phyloP scores from a whole-genome alignment of 495 filamentous ascomycete genomes.

The Umbilicaria muhlenbergii region DNA sequence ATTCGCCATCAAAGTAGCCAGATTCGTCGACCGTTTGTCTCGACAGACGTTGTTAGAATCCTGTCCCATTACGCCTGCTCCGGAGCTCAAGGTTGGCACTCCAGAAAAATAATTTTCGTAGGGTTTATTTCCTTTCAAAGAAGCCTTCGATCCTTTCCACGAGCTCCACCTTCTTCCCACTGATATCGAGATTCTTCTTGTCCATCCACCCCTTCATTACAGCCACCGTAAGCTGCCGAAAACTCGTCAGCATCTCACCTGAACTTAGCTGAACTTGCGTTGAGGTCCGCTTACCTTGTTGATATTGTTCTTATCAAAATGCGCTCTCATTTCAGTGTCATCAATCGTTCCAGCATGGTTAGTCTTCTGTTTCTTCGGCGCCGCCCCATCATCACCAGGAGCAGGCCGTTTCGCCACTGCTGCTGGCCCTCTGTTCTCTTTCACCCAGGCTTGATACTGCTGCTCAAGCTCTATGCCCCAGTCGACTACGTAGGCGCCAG shows the following conservation, averaged over 20 bases:
- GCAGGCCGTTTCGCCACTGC: constrained; percentile 31
- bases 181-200: constrained; percentile 40
- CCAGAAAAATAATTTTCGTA: too few relatives aligned
- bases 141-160: constrained; percentile 64
- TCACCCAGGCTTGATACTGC: constrained; percentile 27
- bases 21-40: too few relatives aligned
- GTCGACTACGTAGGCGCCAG: constrained; percentile 57
- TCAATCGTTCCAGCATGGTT: constrained; percentile 24
- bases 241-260: constrained; percentile 1
- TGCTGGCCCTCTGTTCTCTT: constrained; percentile 19
- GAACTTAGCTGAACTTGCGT: neutral
- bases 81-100: too few relatives aligned
- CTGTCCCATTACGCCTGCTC: too few relatives aligned
- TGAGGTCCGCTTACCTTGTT: constrained; percentile 31
- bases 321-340: constrained; percentile 43
- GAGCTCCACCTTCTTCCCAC: constrained; percentile 66
- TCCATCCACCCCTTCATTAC: constrained; percentile 53
- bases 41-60: too few relatives aligned
- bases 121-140: constrained; percentile 40
- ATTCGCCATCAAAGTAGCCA: too few relatives aligned
- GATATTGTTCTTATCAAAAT: constrained; percentile 42
- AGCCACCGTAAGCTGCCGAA: constrained; percentile 44
- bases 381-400: constrained; percentile 23
- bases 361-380: constrained; percentile 33
- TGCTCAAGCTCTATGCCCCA: constrained; percentile 58